These are phyloP conservation scores for Nemania serpens DNA, from an alignment of 2,329 filamentous ascomycete genomes.

Conservation along the genomic window DNA sequence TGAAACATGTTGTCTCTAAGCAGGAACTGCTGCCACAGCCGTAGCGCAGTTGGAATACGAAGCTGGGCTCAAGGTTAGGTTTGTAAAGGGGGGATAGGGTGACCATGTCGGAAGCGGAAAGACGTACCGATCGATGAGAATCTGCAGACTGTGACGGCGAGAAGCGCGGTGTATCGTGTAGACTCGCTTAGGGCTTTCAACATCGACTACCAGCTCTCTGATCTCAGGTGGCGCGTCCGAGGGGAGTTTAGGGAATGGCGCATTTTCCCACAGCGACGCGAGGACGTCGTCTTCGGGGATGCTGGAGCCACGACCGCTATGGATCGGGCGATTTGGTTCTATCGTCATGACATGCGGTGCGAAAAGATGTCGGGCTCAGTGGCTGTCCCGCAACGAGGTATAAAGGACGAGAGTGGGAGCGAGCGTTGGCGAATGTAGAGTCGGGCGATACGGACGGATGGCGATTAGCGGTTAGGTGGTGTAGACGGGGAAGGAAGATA, in stretches of 20 bases:
- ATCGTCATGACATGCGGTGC: conserved; percentile 50
- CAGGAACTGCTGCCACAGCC: conserved; percentile 75
- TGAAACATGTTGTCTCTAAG: conserved; percentile 78
- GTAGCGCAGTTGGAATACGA: conserved; percentile 78
- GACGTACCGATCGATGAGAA: conserved; percentile 68
- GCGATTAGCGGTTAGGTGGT: neutral
- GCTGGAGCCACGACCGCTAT: conserved; percentile 41
- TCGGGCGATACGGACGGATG: neutral
- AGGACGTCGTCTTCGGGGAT: conserved; percentile 54
- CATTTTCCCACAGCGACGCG: conserved; percentile 64
- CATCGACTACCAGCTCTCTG: conserved; percentile 57
- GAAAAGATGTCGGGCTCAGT: conserved; percentile 12
- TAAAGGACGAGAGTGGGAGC: neutral
- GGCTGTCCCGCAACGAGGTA: conserved; percentile 10
- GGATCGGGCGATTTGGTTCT: conserved; percentile 47
- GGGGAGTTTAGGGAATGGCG: conserved; percentile 63
- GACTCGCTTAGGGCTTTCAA: conserved; percentile 65
- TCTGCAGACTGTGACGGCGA: conserved; percentile 67
- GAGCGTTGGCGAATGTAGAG: neutral
- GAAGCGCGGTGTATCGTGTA: conserved; percentile 65
- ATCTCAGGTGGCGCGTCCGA: conserved; percentile 64
- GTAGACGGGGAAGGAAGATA: neutral
- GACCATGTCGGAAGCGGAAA: conserved; percentile 2
- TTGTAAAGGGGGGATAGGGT: conserved; percentile 9
- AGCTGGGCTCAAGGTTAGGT: conserved; percentile 55